Evolutionary conservation across 306 rosid species (phyloP).

Genomic region (Glycine latifolia): DNA sequence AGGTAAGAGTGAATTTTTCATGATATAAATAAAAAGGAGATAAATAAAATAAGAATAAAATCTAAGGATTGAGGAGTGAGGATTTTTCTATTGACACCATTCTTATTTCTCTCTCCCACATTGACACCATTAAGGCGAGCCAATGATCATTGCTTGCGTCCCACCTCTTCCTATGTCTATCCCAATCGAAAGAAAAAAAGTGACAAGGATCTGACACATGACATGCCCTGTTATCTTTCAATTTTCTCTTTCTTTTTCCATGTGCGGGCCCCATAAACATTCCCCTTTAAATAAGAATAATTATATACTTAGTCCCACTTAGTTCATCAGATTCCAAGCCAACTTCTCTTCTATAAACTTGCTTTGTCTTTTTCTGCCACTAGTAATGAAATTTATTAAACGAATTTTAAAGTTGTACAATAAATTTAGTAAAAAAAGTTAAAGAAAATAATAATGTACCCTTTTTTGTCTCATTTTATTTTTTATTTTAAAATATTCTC

Average conservation of each 20-base stretch:
- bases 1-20: not conserved
- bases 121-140: slow-evolving; percentile 16
- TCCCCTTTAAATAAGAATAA: slow-evolving; percentile 72
- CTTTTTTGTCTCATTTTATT: not conserved
- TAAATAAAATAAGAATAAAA: too few species aligned
- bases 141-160: slow-evolving; percentile 58
- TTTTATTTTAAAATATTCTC: too few species aligned
- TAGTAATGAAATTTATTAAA: not conserved
- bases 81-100: not conserved
- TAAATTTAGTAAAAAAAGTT: not conserved
- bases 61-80: not conserved
- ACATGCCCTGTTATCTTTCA: slow-evolving; percentile 36
- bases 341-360: not conserved
- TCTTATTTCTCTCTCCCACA: not conserved
- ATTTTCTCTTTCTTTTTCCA: not conserved
- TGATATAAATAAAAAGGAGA: not conserved
- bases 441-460: too few species aligned
- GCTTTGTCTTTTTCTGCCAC: slow-evolving; percentile 38
- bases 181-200: slow-evolving; percentile 35
- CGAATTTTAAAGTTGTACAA: not conserved
- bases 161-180: slow-evolving; percentile 39
- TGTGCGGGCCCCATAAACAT: slow-evolving; percentile 64
- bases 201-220: slow-evolving; percentile 57
- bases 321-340: slow-evolving; percentile 49
- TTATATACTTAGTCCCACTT: slow-evolving; percentile 51